These are phyloP conservation scores for Arthrobotrys pseudoclavata DNA, from an alignment of 2,329 filamentous ascomycete genomes.

Conservation along the genomic window DNA sequence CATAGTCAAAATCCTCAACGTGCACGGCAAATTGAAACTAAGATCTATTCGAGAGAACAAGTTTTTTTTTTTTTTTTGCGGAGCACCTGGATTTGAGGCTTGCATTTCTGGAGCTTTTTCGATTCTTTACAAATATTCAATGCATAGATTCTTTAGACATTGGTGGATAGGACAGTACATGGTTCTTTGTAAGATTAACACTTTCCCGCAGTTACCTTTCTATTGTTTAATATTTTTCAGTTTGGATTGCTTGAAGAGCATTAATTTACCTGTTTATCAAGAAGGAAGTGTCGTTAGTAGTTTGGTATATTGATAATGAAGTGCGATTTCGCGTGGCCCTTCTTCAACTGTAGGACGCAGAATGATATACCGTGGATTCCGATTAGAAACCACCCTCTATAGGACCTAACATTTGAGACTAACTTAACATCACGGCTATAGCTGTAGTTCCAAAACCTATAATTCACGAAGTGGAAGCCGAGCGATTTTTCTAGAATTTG, in stretches of 20 bases:
- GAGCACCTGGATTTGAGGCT: not conserved
- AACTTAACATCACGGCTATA: no score
- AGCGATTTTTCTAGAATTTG: no score
- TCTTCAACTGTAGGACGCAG: not conserved
- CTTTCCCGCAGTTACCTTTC: conserved; percentile 2
- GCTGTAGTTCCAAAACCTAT: no score
- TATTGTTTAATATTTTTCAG: conserved; percentile 6
- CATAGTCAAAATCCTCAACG: not conserved
- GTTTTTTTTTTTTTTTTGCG: no score
- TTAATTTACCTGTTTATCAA: not conserved
- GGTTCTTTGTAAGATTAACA: conserved; percentile 45
- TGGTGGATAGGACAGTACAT: conserved; percentile 17
- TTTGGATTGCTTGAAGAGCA: not conserved
- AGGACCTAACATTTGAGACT: no score
- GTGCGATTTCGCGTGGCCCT: not conserved
- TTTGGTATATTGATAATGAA: conserved; percentile 11
- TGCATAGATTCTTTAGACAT: conserved; percentile 37
- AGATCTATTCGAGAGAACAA: not conserved
- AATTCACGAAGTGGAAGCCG: no score
- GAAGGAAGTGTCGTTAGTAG: not conserved
- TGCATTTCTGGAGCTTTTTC: not conserved
- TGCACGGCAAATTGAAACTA: not conserved
- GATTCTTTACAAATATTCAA: conserved; percentile 58
- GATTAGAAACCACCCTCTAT: no score
- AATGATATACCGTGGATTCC: no score